These are phyloP conservation scores for Saccharomyces pastorianus DNA, from an alignment of 1,139 yeast genomes.

Conservation along the genomic window DNA sequence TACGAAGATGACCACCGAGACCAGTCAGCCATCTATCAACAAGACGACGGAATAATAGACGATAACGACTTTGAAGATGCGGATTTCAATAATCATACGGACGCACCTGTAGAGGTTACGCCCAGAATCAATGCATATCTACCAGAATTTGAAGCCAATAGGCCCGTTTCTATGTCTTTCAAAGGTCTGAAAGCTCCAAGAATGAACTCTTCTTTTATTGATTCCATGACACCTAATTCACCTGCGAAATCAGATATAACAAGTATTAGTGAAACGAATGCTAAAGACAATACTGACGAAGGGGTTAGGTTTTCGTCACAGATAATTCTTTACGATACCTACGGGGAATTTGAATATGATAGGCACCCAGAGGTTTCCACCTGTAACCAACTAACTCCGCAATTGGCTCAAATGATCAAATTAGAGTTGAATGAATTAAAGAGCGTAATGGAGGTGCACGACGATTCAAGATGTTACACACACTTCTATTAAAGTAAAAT, in stretches of 20 bases:
- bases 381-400: constrained; percentile 85
- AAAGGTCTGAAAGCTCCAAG: constrained; percentile 55
- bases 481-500: constrained; percentile 54
- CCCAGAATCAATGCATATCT: constrained; percentile 21
- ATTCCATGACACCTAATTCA: constrained; percentile 3
- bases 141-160: constrained; percentile 20
- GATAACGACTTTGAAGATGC: constrained; percentile 23
- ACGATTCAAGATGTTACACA: constrained; percentile 67
- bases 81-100: constrained; percentile 16
- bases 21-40: neutral
- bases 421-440: constrained; percentile 77
- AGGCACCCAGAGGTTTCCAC: constrained; percentile 91
- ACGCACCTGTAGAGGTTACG: constrained; percentile 4
- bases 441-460: constrained; percentile 75
- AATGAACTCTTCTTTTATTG: constrained; percentile 33
- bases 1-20: neutral
- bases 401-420: constrained; percentile 77
- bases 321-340: constrained; percentile 80
- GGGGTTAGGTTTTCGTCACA: constrained; percentile 70
- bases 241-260: constrained; percentile 1
- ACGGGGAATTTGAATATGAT: constrained; percentile 77
- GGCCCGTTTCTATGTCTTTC: constrained; percentile 64
- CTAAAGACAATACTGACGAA: neutral
- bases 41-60: constrained; percentile 3
- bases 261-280: neutral